These are phyloP conservation scores for Coccomyxa sp. DNA, from an alignment of 139 green algal genomes.

Conservation along the genomic window DNA sequence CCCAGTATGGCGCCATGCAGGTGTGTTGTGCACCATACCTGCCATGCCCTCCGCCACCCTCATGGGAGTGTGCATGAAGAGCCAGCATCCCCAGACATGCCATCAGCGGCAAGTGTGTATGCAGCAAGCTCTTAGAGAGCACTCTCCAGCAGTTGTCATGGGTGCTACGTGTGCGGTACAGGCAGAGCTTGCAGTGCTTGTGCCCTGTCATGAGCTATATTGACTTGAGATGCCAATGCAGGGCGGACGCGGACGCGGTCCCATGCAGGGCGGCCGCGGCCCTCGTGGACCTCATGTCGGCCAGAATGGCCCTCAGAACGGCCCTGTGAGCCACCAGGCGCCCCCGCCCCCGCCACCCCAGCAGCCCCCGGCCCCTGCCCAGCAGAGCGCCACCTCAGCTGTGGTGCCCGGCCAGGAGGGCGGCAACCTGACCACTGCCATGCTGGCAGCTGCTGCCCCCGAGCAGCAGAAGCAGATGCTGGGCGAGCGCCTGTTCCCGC, in stretches of 20 bases:
- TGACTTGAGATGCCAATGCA: slow-evolving; percentile 20
- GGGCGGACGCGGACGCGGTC: slow-evolving; percentile 12
- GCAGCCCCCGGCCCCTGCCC: slow-evolving; percentile 15
- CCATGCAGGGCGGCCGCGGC: slow-evolving; percentile 14
- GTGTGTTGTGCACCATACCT: too few relatives aligned
- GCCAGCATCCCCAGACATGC: too few relatives aligned
- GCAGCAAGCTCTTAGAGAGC: too few relatives aligned
- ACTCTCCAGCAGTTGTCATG: too few relatives aligned
- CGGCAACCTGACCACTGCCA: slow-evolving; percentile 49
- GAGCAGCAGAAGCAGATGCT: slow-evolving; percentile 90
- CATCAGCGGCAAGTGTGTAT: neutral
- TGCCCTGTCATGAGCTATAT: neutral
- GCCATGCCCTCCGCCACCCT: too few relatives aligned
- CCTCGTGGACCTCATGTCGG: neutral
- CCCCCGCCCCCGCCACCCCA: slow-evolving; percentile 21
- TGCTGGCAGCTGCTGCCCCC: slow-evolving; percentile 69
- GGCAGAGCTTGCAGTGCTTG: neutral
- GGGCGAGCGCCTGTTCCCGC: slow-evolving; percentile 85
- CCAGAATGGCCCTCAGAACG: neutral
- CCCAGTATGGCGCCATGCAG: too few relatives aligned
- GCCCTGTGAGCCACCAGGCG: neutral
- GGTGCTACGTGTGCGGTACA: too few relatives aligned
- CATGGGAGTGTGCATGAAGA: too few relatives aligned
- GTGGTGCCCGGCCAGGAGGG: slow-evolving; percentile 28
- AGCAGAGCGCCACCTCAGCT: slow-evolving; percentile 5